Base-by-base conservation (phyloP, 1,139 yeast species). In the Lodderomyces oxycetoniae region DNA sequence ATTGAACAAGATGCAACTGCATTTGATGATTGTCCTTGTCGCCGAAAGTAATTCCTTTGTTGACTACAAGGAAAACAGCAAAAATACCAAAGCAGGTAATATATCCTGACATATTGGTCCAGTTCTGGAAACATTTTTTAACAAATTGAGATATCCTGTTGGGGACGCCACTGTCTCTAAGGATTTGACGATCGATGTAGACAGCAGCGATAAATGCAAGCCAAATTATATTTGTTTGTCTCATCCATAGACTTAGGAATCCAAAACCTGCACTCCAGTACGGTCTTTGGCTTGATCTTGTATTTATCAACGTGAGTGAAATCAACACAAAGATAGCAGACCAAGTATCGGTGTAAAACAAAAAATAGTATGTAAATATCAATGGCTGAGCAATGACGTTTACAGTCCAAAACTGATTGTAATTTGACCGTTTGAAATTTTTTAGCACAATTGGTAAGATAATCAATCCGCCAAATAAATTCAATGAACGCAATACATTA, bases 221-320 rank as follows among this genome's bases (percentile, higher is more conserved):
- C 98, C 98, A 91, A 0, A 88, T 64, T 25, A 91, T 79, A 49
- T 91, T 91, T 0, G 98, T 93, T 50, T 91, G 98, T 44, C 98
- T 73, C 49, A 91, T 80, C 56, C 76, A 63, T 30, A 91, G 63
- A 50, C 89, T 79, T 5, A 65, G 26, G 23, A 77, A 68, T 0
- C 79, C 83, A 17, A 75, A 48, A 1, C 70, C 4, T 0, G 78
- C 77, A 41, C 74, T 57, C 2, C 52, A 10, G 2, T 33, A 33
- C 2, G 59, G 59, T 13, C 31, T 11, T 26, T 41, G 45, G 13
- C 26, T 17, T 17, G 24, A 21, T 33, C 41, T 42, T 7, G 40
- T 42, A 12, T 53, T 17, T 59, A 67, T 51, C 67, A 66, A 21
- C 73, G 71, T 25, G 60, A 69, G 33, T 1, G 67, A 46, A 2